phyloP scores from a whole-genome alignment of 225 moss, liverwort and hornwort genomes.

The Antitrichia curtipendula region DNA sequence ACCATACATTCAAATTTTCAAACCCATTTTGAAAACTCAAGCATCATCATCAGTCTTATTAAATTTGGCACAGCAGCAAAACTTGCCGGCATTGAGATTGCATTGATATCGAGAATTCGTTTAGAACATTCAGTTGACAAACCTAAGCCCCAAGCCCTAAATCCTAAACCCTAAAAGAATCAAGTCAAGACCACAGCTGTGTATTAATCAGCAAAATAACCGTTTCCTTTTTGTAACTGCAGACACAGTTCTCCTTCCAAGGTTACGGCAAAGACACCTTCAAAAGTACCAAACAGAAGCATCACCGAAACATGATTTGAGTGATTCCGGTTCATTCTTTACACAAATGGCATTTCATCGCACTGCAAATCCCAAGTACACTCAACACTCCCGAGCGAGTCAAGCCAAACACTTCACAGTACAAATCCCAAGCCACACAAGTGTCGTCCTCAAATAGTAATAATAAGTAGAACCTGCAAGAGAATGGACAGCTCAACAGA shows the following conservation, averaged over 20 bases:
- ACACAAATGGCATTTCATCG: neutral
- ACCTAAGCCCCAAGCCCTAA: too few relatives aligned
- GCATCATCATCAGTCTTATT: neutral
- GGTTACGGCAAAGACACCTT: neutral
- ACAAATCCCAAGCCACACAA: neutral
- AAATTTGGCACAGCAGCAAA: neutral
- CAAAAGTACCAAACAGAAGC: neutral
- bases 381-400: neutral
- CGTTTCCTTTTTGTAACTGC: too few relatives aligned
- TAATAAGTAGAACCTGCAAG: neutral
- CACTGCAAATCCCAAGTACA: neutral
- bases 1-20: neutral
- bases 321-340: neutral
- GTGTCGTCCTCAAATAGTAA: neutral
- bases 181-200: neutral
- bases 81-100: neutral
- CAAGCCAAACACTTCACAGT: neutral
- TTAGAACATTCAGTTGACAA: neutral
- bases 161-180: neutral
- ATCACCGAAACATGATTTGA: neutral
- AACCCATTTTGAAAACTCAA: neutral
- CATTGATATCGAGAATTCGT: neutral
- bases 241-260: neutral
- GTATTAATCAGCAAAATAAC: too few relatives aligned
- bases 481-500: neutral